Evolutionary conservation across 371 early-diverging fungal species (phyloP).

Genomic region (Rhizopus microsporus): DNA sequence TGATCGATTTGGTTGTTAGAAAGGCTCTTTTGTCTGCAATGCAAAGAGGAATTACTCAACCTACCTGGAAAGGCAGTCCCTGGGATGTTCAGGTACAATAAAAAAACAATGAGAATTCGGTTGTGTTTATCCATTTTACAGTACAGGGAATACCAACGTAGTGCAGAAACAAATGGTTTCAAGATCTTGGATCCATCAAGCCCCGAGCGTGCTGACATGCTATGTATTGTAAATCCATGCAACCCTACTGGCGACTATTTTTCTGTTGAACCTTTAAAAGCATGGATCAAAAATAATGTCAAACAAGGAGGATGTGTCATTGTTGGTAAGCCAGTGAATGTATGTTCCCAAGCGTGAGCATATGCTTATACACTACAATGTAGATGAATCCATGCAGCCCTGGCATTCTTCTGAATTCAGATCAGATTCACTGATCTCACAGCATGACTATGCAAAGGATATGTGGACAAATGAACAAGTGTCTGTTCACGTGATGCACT

Average conservation of each 20-base stretch:
- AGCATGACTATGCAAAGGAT: constrained; percentile 58
- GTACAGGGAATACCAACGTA: constrained; percentile 87
- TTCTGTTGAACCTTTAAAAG: constrained; percentile 63
- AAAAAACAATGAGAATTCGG: neutral
- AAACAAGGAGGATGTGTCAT: constrained; percentile 70
- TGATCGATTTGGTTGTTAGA: constrained; percentile 82
- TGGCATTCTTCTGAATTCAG: constrained; percentile 80
- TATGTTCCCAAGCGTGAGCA: neutral
- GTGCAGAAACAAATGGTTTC: constrained; percentile 73
- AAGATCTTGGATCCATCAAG: constrained; percentile 60
- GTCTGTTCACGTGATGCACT: constrained; percentile 82
- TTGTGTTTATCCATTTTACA: constrained; percentile 25
- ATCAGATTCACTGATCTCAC: constrained; percentile 70
- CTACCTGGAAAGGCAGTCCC: constrained; percentile 81
- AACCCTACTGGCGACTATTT: constrained; percentile 88
- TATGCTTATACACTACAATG: neutral
- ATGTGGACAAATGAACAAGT: constrained; percentile 64
- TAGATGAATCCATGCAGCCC: constrained; percentile 89
- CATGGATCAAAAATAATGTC: constrained; percentile 69
- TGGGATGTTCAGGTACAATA: constrained; percentile 67
- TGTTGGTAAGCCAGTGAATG: constrained; percentile 54
- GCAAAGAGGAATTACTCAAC: constrained; percentile 23
- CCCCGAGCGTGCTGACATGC: constrained; percentile 58
- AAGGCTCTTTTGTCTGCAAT: constrained; percentile 58
- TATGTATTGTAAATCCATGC: constrained; percentile 84